phyloP scores from a whole-genome alignment of 225 moss, liverwort and hornwort species.

The Pseudisothecium myosuroides region DNA sequence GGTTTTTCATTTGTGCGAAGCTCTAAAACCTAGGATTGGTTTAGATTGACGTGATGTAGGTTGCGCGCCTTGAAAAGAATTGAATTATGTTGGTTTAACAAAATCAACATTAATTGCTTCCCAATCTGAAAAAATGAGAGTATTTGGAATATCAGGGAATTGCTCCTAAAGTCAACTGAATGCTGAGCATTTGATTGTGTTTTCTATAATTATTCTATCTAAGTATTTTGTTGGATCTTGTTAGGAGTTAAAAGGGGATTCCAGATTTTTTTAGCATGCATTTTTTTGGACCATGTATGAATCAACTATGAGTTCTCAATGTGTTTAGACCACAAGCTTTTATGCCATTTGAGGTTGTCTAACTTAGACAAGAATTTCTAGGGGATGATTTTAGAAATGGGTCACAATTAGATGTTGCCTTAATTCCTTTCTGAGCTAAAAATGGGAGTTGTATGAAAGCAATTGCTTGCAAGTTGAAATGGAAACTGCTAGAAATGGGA shows the following conservation, averaged over 20 bases:
- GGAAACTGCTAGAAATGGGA: neutral
- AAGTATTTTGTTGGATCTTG: neutral
- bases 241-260: neutral
- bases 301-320: neutral
- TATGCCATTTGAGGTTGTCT: neutral
- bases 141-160: neutral
- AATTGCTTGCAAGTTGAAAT: neutral
- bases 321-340: neutral
- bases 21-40: neutral
- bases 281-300: neutral
- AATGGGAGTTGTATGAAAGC: neutral
- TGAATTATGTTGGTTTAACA: neutral
- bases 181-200: neutral
- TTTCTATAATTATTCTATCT: too few relatives aligned
- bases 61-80: neutral
- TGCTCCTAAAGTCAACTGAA: fast-evolving
- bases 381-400: neutral
- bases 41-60: neutral
- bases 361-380: neutral
- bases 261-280: neutral
- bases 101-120: neutral
- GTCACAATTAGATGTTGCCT: neutral
- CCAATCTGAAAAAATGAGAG: neutral
- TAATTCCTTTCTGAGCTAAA: neutral
- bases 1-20: neutral